Evolutionary conservation across 345 rosid species (phyloP).

Genomic region (Kandelia obovata): DNA sequence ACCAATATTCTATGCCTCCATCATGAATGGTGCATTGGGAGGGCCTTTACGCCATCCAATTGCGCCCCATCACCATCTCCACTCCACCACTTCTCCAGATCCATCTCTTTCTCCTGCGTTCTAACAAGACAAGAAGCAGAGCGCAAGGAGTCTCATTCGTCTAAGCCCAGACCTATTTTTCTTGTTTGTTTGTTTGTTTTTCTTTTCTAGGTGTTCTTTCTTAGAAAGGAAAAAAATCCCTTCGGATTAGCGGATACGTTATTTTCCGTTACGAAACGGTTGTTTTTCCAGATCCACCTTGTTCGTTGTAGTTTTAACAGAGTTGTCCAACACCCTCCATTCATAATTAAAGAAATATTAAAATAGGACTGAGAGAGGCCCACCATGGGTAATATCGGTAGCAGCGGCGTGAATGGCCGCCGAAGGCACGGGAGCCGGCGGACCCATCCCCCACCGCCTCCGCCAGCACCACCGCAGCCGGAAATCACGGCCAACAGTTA

Average conservation of each 20-base stretch:
- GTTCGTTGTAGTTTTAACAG: no score
- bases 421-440: slow-evolving; percentile 51
- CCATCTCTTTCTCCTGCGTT: background rate
- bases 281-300: slow-evolving; percentile 12
- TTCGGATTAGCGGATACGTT: background rate
- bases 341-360: no score
- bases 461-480: slow-evolving; percentile 54
- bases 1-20: background rate
- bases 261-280: no score
- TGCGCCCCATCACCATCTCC: slow-evolving; percentile 14
- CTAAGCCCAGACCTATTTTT: background rate
- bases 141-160: no score
- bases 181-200: background rate
- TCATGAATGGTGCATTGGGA: slow-evolving; percentile 35
- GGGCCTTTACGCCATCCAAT: slow-evolving; percentile 49
- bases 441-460: slow-evolving; percentile 43
- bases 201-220: background rate
- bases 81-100: no score
- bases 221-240: background rate
- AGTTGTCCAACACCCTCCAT: no score
- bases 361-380: no score
- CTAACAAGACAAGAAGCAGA: no score
- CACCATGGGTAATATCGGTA: slow-evolving; percentile 66
- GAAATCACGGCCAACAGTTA: slow-evolving; percentile 63
- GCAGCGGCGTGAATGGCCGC: slow-evolving; percentile 46